Base-by-base conservation (phyloP, 257 asterid genomes). In the Solanum virginianum region DNA sequence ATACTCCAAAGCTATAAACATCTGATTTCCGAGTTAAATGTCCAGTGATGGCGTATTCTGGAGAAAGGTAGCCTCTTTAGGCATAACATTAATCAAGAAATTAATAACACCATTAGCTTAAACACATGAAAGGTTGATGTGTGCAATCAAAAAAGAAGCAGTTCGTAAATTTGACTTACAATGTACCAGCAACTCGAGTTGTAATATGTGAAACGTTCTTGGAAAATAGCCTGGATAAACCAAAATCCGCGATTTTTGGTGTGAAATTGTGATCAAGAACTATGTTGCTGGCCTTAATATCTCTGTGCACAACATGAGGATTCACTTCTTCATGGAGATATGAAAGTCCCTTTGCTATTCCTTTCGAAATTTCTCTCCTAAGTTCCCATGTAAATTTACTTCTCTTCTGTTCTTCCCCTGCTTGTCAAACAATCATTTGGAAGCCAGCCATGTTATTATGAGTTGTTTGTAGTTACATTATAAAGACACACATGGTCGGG, bases 111-210 rank as follows among this genome's bases (percentile, higher is more conserved):
- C 26, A 59, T 81, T 43, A 60, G 22, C 54, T 39, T 75, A 24
- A 49, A 24, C 22, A 45, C 62, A 7, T 0, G 13, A 49, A 51
- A 55, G 55, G 45, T 80, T 80, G 8, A 60, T 12, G 53, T 60
- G 22, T 81, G 10, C 3, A 57, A 81, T 41, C 60, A 13, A 13
- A 72, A 72, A 7, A 1, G 57, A n/a, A 68, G 1, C 10, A 49
- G 2, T 24, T 47, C 22, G 39, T 81, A 8, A 17, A 43, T 22
- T 60, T n/a, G 10, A 89, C 96, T 92, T 85, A 95, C 98, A 95
- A 80, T 24, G 98, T 95, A 14, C 98, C 98, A 3, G 98, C 98
- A 16, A 95, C 98, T 15, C 93, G 95, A 70, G 98, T 95, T 85
- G 95, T 92, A 62, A 95, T 89, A 89, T 92, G 83, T 0, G 98